These are phyloP conservation scores for Ophiostoma perfectum DNA, from an alignment of 2,329 filamentous ascomycete genomes.

Conservation along the genomic window DNA sequence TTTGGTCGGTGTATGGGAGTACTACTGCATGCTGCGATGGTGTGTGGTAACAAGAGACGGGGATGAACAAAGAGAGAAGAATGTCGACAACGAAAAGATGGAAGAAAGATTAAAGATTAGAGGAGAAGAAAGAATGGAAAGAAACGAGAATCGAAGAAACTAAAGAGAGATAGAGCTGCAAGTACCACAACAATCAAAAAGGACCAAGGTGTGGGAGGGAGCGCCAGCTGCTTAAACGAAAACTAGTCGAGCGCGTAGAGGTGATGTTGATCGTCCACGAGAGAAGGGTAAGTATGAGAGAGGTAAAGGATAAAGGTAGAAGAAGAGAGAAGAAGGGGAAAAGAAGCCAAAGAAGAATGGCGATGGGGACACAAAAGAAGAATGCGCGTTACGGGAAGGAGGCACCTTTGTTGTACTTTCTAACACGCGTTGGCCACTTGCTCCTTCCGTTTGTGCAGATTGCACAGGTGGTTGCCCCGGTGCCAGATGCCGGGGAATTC, in stretches of 20 bases:
- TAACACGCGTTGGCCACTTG: slow-evolving; percentile 19
- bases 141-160: background rate
- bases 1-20: slow-evolving; percentile 19
- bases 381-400: slow-evolving; percentile 17
- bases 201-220: slow-evolving; percentile 12
- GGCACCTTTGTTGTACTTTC: slow-evolving; percentile 17
- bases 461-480: slow-evolving; percentile 22
- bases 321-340: slow-evolving; percentile 13
- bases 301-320: background rate
- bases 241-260: background rate
- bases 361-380: slow-evolving; percentile 5
- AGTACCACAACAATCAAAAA: slow-evolving; percentile 13
- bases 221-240: background rate
- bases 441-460: slow-evolving; percentile 20
- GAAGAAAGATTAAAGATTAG: background rate
- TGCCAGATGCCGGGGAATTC: slow-evolving; percentile 13
- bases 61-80: background rate
- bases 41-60: background rate
- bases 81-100: background rate
- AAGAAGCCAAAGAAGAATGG: slow-evolving; percentile 9
- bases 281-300: background rate
- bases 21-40: slow-evolving; percentile 8
- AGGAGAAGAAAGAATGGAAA: background rate
- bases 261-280: background rate
- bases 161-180: slow-evolving; percentile 12